phyloP scores from a whole-genome alignment of 495 filamentous ascomycete species.

The Penicillium turbatum region DNA sequence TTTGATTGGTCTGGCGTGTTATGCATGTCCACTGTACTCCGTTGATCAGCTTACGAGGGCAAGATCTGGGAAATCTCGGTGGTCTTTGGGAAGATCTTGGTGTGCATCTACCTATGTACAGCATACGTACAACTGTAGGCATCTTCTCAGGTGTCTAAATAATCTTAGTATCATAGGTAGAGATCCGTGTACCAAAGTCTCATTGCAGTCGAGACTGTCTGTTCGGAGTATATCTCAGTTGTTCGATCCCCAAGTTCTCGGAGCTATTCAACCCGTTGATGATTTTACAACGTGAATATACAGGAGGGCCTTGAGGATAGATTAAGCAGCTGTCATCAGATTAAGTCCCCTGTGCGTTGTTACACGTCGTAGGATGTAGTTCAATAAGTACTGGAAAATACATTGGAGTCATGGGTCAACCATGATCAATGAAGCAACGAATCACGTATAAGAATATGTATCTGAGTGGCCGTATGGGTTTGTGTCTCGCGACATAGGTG shows the following conservation, averaged over 20 bases:
- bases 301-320: neutral
- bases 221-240: neutral
- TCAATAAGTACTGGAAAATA: too few species aligned
- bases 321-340: neutral
- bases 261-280: neutral
- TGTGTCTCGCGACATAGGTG: neutral
- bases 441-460: neutral
- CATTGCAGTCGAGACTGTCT: neutral
- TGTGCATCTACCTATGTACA: too few species aligned
- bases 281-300: neutral
- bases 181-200: too few species aligned
- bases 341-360: neutral
- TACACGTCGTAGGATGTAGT: neutral
- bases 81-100: too few species aligned
- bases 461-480: neutral
- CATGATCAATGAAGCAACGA: neutral
- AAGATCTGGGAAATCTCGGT: neutral
- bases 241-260: neutral
- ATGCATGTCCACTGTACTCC: neutral
- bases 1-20: conserved; percentile 10
- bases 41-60: neutral
- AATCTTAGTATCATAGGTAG: too few species aligned
- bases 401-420: neutral
- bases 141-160: too few species aligned
- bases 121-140: too few species aligned